Percentiles rank a stretch among this genome's conserved stretches.
Conservation (phyloP, 2,329 filamentous ascomycete species). For the Cordyceps javanica region DNA sequence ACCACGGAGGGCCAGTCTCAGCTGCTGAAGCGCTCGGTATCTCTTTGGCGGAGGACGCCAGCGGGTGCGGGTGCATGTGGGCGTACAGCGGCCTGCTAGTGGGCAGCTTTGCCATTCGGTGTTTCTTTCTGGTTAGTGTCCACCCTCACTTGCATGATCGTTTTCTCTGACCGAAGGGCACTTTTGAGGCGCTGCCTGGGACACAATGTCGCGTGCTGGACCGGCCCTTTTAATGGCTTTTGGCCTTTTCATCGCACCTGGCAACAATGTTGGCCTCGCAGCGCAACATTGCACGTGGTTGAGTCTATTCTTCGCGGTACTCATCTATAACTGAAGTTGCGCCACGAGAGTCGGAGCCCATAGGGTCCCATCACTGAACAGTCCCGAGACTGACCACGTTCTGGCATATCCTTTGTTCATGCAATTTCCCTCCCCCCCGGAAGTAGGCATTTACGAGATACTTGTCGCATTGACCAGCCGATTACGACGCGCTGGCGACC, state of each 20-base stretch:
- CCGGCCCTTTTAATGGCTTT: not conserved
- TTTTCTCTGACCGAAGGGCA: slow-evolving; percentile 11
- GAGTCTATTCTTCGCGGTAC: not conserved
- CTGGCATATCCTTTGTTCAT: not conserved
- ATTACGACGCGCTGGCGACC: not conserved
- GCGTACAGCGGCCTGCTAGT: slow-evolving; percentile 10
- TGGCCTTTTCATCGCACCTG: not conserved
- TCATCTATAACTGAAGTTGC: not conserved
- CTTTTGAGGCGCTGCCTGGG: not conserved
- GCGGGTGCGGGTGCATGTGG: slow-evolving; percentile 10
- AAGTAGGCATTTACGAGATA: not conserved
- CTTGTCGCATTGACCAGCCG: not conserved
- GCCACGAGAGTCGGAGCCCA: not conserved
- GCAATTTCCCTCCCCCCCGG: not conserved
- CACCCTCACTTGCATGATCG: slow-evolving; percentile 6
- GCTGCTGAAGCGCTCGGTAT: slow-evolving; percentile 4
- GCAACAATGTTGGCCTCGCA: not conserved
- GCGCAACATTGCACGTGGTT: not conserved
- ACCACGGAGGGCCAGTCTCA: not conserved
- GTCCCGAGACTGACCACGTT: not conserved
- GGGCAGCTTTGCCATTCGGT: slow-evolving; percentile 11
- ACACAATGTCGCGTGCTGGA: slow-evolving; percentile 11
- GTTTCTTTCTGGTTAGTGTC: slow-evolving; percentile 13
- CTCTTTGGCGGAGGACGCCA: not conserved
- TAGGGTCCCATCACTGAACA: not conserved